Percentiles rank a stretch among this genome's conserved stretches.
phyloP scores from a whole-genome alignment of 805 yeast species.

The Jamesozyma jinghongensis region DNA sequence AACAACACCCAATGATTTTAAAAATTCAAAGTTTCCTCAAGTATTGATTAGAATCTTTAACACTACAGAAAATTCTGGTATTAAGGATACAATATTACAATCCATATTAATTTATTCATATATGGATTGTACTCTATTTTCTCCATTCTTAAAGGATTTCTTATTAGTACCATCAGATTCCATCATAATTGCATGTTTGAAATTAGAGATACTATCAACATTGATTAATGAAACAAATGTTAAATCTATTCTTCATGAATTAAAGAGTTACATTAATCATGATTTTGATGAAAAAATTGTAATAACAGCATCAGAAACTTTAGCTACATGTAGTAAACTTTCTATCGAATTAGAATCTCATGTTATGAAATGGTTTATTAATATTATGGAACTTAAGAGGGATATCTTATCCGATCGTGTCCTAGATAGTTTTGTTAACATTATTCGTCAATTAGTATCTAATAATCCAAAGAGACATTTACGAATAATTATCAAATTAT shows the following conservation, averaged over 20 bases:
- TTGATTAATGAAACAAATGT: constrained; percentile 49
- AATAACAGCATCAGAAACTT: constrained; percentile 46
- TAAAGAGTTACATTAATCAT: constrained; percentile 46
- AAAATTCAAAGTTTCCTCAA: constrained; percentile 40
- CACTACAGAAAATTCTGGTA: constrained; percentile 28
- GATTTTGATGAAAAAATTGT: constrained; percentile 24
- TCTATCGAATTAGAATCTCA: constrained; percentile 41
- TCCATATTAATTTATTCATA: constrained; percentile 34
- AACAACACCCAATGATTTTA: constrained; percentile 47
- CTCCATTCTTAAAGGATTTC: constrained; percentile 39
- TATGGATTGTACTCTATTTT: constrained; percentile 29
- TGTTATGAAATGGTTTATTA: constrained; percentile 57
- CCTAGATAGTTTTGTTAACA: constrained; percentile 59
- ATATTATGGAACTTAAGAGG: constrained; percentile 31
- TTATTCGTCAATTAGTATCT: constrained; percentile 65
- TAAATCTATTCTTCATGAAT: constrained; percentile 45
- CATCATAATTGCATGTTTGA: constrained; percentile 35
- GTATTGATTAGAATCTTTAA: constrained; percentile 39
- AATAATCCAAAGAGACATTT: constrained; percentile 45
- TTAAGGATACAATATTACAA: constrained; percentile 37
- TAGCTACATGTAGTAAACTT: constrained; percentile 51
- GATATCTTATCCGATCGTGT: constrained; percentile 24
- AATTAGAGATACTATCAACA: constrained; percentile 52
- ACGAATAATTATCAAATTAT: constrained; percentile 46
- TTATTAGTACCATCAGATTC: constrained; percentile 50